Percentiles rank a stretch among this genome's conserved stretches.
phyloP scores from a whole-genome alignment of 164 flowering plant species.

The Magnolia sinica region DNA sequence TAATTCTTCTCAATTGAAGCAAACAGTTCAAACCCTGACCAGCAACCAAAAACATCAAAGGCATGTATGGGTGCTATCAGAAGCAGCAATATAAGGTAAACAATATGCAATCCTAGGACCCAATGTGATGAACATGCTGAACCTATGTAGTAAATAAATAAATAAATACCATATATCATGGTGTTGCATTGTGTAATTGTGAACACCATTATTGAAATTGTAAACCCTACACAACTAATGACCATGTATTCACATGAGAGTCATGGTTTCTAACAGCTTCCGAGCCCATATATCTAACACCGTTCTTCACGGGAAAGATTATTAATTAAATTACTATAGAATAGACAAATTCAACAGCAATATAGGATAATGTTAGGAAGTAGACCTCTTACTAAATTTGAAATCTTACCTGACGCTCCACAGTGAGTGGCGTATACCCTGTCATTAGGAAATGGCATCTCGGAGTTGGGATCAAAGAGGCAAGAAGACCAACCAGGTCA shows the following conservation, averaged over 20 bases:
- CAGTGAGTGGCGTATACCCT: conserved; percentile 97
- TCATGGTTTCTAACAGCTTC: not conserved
- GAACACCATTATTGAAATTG: not conserved
- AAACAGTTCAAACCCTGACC: not conserved
- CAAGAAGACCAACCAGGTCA: conserved; percentile 99
- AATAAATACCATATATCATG: too few relatives aligned
- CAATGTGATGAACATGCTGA: not conserved
- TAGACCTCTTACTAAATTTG: not conserved
- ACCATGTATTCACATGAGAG: not conserved
- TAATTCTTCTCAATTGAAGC: not conserved
- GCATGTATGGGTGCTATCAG: not conserved
- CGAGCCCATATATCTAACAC: not conserved
- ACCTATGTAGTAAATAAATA: too few relatives aligned
- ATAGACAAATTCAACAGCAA: not conserved
- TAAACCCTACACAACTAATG: not conserved
- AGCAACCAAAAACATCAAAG: not conserved
- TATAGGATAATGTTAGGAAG: not conserved
- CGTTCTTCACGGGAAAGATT: not conserved
- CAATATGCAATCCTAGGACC: not conserved
- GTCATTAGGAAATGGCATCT: conserved; percentile 99
- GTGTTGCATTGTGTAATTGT: too few relatives aligned
- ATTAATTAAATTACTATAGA: not conserved
- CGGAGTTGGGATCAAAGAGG: conserved; percentile 97
- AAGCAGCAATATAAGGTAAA: not conserved
- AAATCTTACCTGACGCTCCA: conserved; percentile 83